A percentile compares a stretch with the other conserved stretches of the same genome.
Conservation (phyloP, 768 basidiomycete species). For the Auricularia heimuer region DNA sequence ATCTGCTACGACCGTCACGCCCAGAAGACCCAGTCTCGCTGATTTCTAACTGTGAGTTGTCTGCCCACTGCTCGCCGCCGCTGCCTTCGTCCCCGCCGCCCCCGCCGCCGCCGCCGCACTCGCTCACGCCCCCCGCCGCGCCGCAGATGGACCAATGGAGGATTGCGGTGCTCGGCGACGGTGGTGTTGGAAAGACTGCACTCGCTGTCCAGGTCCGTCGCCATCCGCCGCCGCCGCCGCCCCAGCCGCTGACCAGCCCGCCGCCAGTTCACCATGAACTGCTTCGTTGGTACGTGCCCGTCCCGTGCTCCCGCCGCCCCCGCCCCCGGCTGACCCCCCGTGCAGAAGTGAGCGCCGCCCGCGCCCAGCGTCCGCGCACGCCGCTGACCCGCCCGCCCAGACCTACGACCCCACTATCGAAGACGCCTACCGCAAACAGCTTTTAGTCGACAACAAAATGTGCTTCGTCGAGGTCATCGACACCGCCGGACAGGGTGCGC, state of each 20-base stretch:
- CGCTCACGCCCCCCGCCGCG: constrained; percentile 1
- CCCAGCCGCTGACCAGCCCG: constrained; percentile 2
- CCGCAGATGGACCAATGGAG: constrained; percentile 80
- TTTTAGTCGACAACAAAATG: constrained; percentile 90
- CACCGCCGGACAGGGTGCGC: constrained; percentile 91
- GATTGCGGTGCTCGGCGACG: constrained; percentile 92
- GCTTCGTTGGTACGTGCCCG: constrained; percentile 75
- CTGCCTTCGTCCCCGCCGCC: background rate
- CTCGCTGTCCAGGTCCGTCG: constrained; percentile 84
- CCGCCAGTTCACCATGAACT: constrained; percentile 82
- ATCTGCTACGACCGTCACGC: constrained; percentile 1
- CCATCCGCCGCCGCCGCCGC: background rate
- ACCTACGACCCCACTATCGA: constrained; percentile 99
- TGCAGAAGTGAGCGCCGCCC: constrained; percentile 41
- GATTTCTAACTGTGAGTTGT: background rate
- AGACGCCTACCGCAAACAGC: constrained; percentile 92
- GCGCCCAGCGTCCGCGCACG: background rate
- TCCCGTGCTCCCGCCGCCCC: background rate
- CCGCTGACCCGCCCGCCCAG: constrained; percentile 28
- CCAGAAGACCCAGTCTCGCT: background rate
- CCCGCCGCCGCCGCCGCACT: background rate
- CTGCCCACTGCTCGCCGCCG: background rate
- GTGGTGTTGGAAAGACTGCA: constrained; percentile 96
- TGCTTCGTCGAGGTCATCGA: constrained; percentile 96
- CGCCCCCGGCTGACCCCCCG: constrained; percentile 3